phyloP scores from a whole-genome alignment of 1,284 basidiomycete species.

The Irpex lacteus region DNA sequence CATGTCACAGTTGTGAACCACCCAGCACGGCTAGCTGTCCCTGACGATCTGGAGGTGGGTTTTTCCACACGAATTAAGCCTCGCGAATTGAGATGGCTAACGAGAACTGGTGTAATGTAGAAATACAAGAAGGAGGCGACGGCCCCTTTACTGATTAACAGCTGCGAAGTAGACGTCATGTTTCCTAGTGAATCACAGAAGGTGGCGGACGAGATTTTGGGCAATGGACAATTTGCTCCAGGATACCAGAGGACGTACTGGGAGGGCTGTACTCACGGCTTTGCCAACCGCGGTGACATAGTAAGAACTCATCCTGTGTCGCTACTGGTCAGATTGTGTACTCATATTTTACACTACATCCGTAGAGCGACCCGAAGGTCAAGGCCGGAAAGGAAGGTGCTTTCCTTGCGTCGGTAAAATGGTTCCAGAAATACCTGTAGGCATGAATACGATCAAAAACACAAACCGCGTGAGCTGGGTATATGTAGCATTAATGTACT shows the following conservation, averaged over 20 bases:
- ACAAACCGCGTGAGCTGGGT: not conserved
- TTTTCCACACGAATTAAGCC: not conserved
- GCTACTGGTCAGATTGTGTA: not conserved
- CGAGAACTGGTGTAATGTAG: constrained; percentile 17
- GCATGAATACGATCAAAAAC: not conserved
- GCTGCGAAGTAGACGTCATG: constrained; percentile 33
- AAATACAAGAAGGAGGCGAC: constrained; percentile 27
- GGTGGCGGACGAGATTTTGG: constrained; percentile 52
- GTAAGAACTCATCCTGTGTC: constrained; percentile 15
- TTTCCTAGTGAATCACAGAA: constrained; percentile 32
- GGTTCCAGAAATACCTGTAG: constrained; percentile 29
- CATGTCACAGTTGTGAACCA: constrained; percentile 58
- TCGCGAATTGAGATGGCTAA: too few species aligned
- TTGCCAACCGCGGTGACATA: constrained; percentile 47
- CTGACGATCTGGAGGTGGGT: constrained; percentile 58
- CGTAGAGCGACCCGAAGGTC: constrained; percentile 34
- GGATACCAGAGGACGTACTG: constrained; percentile 56
- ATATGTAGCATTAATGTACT: not conserved
- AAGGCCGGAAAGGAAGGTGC: constrained; percentile 40
- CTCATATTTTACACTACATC: not conserved
- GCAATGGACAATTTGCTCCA: constrained; percentile 43
- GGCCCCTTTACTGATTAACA: constrained; percentile 43
- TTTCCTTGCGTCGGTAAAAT: constrained; percentile 37
- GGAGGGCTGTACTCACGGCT: constrained; percentile 60
- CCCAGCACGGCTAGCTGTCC: constrained; percentile 64